phyloP scores from a whole-genome alignment of 768 basidiomycete genomes.

The Strobilomyces echinocephalus region DNA sequence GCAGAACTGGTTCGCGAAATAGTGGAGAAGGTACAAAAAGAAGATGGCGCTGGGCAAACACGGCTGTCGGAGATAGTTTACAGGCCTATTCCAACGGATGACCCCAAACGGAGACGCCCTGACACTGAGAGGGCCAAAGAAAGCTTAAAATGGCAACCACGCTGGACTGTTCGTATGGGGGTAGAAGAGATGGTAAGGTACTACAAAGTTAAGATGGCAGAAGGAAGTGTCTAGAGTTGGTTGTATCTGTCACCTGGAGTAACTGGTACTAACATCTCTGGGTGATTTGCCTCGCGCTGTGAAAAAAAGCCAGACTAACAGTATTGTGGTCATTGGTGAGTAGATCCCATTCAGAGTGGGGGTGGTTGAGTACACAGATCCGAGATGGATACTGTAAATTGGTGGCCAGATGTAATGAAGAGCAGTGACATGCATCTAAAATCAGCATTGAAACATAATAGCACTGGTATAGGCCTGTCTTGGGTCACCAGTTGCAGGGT shows the following conservation, averaged over 20 bases:
- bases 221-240: conserved; percentile 61
- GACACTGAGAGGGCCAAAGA: conserved; percentile 90
- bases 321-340: too few relatives aligned
- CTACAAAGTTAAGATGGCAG: conserved; percentile 85
- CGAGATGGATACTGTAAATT: too few relatives aligned
- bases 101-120: conserved; percentile 90
- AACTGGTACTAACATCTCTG: background rate
- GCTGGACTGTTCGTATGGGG: conserved; percentile 91
- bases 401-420: too few relatives aligned
- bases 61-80: conserved; percentile 66
- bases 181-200: conserved; percentile 93
- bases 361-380: too few relatives aligned
- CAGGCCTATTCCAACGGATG: conserved; percentile 82
- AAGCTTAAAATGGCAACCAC: conserved; percentile 81
- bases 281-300: background rate
- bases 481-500: too few relatives aligned
- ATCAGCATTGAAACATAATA: too few relatives aligned
- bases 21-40: conserved; percentile 87
- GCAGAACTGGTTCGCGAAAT: conserved; percentile 88
- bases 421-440: too few relatives aligned
- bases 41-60: conserved; percentile 56
- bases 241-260: background rate
- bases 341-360: too few relatives aligned
- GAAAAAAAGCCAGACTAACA: too few relatives aligned
- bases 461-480: too few relatives aligned